Conservation (phyloP, 805 yeast species). For the Nakazawaea ernobii region DNA sequence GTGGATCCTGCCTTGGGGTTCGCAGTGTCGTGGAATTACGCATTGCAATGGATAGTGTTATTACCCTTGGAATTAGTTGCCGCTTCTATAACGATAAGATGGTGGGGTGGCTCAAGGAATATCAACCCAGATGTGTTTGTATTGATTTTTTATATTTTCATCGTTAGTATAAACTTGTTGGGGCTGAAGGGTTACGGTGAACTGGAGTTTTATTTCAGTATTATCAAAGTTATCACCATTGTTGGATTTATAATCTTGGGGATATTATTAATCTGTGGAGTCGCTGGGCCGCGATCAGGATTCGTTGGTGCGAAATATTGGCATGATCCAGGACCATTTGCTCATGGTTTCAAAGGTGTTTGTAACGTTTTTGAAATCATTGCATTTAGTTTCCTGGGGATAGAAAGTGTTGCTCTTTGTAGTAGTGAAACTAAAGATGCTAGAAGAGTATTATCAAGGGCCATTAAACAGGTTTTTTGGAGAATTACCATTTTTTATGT, state of each 20-base stretch:
- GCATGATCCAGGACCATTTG: conserved; percentile 36
- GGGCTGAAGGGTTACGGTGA: conserved; percentile 53
- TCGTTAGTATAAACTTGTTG: conserved; percentile 42
- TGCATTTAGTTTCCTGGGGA: conserved; percentile 49
- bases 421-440: conserved; percentile 45
- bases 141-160: conserved; percentile 41
- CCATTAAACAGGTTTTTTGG: conserved; percentile 53
- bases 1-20: conserved; percentile 58
- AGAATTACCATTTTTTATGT: conserved; percentile 45
- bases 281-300: conserved; percentile 40
- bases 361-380: conserved; percentile 51
- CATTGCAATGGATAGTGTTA: conserved; percentile 45
- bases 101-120: conserved; percentile 36
- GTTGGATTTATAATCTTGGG: conserved; percentile 52
- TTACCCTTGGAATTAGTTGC: conserved; percentile 49
- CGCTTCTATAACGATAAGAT: conserved; percentile 46
- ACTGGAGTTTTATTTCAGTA: conserved; percentile 44
- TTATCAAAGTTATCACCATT: conserved; percentile 44
- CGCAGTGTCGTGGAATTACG: conserved; percentile 55
- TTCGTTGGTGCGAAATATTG: conserved; percentile 41
- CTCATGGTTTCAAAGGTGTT: conserved; percentile 46
- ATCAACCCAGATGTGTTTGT: conserved; percentile 41
- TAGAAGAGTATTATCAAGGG: conserved; percentile 42
- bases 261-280: conserved; percentile 41
- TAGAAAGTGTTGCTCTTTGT: conserved; percentile 47